Evolutionary conservation across 2,329 filamentous ascomycete genomes (phyloP), one percentile per base, ranked within the genome.

Genomic region (Ceratocystis destructans): DNA sequence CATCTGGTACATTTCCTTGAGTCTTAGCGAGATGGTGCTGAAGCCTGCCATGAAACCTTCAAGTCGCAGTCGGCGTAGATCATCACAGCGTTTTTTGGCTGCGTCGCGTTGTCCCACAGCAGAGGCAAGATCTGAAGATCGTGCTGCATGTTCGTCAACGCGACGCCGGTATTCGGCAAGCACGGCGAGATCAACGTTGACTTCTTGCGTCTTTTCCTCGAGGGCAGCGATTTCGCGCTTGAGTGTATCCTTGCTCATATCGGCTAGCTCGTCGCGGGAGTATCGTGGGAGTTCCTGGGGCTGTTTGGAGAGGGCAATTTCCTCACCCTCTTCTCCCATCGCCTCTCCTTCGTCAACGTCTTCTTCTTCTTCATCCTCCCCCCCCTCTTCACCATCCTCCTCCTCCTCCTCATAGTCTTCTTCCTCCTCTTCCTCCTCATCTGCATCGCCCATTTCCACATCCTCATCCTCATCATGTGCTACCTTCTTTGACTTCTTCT

Each of bases 1-100:
- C 92, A 99, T 96, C 75, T 99, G 94, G 78, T 99, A 99, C 94
- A 99, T 99, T 74, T 99, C 94, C 79, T 99, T 99, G 59, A 99
- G 81, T 0, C 93, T 88, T 28, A 96, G 81, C 1, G 93, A 97
- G 75, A 99, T 99, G 69, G 85, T 88, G 72, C 87, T 88, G 79
- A 99, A 97, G 48, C 95, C 94, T 74, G 95, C 90, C 92, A 97
- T 97, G 82, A 99, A 99, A 45, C 94, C 93, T 71, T 96, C 93
- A 6, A 97, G 81, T 37, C 94, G 89, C 62, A 96, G 80, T 15
- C 90, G 88, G 12, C 94, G 89, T 64, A 99, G 85, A 70, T 96
- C 91, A 72, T 97, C 93, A 71, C 92, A 91, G 7, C 91, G 88
- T 74, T 90, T 89, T 82, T 97, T 99, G 70, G 90, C 91, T 0